A percentile compares a stretch with the other conserved stretches of the same genome.
phyloP scores from a whole-genome alignment of 148 eudicot species.

The Rhododendron mucronatum region DNA sequence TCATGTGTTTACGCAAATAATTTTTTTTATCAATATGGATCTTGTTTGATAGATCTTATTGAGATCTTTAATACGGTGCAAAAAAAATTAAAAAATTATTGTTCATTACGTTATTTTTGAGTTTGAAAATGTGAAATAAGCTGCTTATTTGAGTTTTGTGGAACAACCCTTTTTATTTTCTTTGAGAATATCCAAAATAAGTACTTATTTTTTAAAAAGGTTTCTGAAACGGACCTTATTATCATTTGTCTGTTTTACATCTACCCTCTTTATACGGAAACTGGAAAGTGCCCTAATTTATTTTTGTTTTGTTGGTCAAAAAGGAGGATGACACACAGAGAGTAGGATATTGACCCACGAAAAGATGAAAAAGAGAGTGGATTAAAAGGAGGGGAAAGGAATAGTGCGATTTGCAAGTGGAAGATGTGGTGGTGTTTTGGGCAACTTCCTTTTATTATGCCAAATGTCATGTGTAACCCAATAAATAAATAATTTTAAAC shows the following conservation, averaged over 20 bases:
- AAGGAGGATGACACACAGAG: background rate
- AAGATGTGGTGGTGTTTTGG: background rate
- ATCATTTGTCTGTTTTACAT: background rate
- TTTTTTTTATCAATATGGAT: no score
- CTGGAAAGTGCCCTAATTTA: background rate
- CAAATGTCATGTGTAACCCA: slow-evolving; percentile 2
- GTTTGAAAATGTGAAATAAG: no score
- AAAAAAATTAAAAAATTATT: no score
- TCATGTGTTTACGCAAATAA: no score
- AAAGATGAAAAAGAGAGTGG: slow-evolving; percentile 7
- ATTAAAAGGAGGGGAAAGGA: slow-evolving; percentile 23
- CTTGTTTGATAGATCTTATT: no score
- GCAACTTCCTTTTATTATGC: background rate
- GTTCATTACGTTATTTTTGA: no score
- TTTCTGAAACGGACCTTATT: no score
- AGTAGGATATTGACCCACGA: background rate
- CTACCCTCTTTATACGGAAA: background rate
- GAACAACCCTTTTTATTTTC: no score
- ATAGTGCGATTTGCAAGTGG: slow-evolving; percentile 17
- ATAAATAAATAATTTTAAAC: background rate
- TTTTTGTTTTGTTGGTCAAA: slow-evolving; percentile 23
- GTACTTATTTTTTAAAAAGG: no score
- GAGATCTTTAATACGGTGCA: no score
- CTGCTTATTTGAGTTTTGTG: no score
- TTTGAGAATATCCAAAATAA: no score